Percentiles rank a stretch among this genome's conserved stretches.
Evolutionary conservation across 306 rosid species (phyloP).

Genomic region (Adenanthera pavonina): DNA sequence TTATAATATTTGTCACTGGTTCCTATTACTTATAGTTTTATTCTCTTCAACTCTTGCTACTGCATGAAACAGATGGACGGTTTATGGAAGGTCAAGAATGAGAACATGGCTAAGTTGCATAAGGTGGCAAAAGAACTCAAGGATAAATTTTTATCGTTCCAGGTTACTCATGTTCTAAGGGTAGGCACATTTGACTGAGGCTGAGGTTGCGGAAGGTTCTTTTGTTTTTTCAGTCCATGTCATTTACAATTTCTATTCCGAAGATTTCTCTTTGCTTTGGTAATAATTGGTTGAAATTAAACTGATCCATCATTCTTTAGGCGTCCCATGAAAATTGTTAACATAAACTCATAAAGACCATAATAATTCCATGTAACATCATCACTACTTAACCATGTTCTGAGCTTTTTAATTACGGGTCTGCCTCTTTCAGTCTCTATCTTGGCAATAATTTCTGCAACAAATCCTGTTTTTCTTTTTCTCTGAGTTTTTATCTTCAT

Average conservation of each 20-base stretch:
- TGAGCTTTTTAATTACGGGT: not conserved
- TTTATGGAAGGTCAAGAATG: conserved; percentile 75
- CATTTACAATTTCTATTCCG: not conserved
- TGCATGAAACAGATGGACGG: conserved; percentile 79
- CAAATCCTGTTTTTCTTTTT: not conserved
- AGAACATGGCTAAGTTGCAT: conserved; percentile 61
- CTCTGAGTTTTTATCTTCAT: conserved; percentile 1
- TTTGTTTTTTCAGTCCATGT: not conserved
- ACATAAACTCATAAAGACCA: not conserved
- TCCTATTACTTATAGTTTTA: conserved; percentile 21
- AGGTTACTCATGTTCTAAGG: conserved; percentile 87
- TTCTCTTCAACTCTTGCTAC: conserved; percentile 29
- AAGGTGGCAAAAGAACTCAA: conserved; percentile 75
- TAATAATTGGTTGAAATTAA: not conserved
- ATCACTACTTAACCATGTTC: conserved; percentile 1
- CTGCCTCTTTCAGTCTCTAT: not conserved
- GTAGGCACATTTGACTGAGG: conserved; percentile 54
- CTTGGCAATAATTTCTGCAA: not conserved
- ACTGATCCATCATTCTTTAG: not conserved
- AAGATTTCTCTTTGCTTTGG: not conserved
- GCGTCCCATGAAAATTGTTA: conserved; percentile 6
- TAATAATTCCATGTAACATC: conserved; percentile 13
- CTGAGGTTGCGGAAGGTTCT: conserved; percentile 26
- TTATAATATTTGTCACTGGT: conserved; percentile 10
- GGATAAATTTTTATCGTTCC: conserved; percentile 70